phyloP scores from a whole-genome alignment of 306 rosid species.

The Corylus avellana region DNA sequence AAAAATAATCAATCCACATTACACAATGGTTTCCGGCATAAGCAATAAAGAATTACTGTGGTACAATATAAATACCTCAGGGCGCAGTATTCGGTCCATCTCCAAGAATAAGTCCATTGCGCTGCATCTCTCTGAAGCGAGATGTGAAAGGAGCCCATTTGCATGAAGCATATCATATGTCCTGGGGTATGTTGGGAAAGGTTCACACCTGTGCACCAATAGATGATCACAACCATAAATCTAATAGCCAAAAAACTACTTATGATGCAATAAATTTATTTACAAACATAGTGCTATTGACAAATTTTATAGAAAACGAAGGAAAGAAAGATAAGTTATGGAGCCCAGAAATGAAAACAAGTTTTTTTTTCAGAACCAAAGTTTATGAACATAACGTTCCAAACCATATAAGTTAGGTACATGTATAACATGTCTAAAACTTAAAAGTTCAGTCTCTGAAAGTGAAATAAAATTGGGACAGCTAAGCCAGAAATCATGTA shows the following conservation, averaged over 20 bases:
- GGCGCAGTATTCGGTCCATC: slow-evolving; percentile 97
- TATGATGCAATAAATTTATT: slow-evolving; percentile 10
- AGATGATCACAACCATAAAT: slow-evolving; percentile 26
- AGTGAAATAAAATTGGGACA: slow-evolving; percentile 1
- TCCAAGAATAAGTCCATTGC: slow-evolving; percentile 77
- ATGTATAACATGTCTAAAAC: slow-evolving; percentile 19
- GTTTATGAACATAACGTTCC: slow-evolving; percentile 23
- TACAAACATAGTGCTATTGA: slow-evolving; percentile 6
- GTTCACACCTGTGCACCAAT: slow-evolving; percentile 80
- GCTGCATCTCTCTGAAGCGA: slow-evolving; percentile 71
- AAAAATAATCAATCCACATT: slow-evolving; percentile 8
- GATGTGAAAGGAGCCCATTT: slow-evolving; percentile 75
- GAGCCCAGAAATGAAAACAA: slow-evolving; percentile 7
- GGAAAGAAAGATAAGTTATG: background rate
- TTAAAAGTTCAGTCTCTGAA: slow-evolving; percentile 21
- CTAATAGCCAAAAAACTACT: slow-evolving; percentile 1
- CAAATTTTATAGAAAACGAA: slow-evolving; percentile 9
- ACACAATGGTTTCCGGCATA: background rate
- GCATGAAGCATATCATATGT: slow-evolving; percentile 95
- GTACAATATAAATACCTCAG: slow-evolving; percentile 61
- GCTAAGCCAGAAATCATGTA: slow-evolving; percentile 21
- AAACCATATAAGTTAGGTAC: slow-evolving; percentile 7
- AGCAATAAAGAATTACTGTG: background rate
- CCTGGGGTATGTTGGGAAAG: slow-evolving; percentile 96
- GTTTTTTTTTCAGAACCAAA: slow-evolving; percentile 15